Conservation (phyloP, 192 early-diverging fungal genomes). For the Coemansia sp. region DNA sequence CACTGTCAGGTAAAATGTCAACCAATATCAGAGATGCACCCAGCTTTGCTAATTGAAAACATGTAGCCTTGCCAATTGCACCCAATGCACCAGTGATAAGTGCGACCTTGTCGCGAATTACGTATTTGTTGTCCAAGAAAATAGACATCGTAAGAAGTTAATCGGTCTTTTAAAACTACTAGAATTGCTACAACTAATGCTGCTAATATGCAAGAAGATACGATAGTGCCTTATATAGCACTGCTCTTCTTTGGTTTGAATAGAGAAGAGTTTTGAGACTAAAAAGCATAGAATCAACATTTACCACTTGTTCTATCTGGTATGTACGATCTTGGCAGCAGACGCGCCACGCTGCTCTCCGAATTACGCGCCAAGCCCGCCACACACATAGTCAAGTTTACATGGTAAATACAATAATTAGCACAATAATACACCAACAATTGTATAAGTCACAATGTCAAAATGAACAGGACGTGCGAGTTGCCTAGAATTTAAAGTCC, state of each 20-base stretch:
- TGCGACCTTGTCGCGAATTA: conserved; percentile 30
- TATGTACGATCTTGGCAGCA: not conserved
- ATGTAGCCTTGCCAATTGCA: conserved; percentile 29
- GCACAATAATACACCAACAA: not conserved
- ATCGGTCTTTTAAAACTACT: not conserved
- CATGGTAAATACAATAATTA: not conserved
- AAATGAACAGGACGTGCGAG: not conserved
- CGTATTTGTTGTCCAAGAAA: not conserved
- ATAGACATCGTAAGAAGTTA: not conserved
- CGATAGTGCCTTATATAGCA: not conserved
- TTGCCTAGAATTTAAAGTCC: conserved; percentile 46
- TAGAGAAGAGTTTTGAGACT: not conserved
- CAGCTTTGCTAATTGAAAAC: conserved; percentile 12
- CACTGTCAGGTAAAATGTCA: conserved; percentile 13
- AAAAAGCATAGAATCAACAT: not conserved
- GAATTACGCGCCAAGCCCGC: not conserved
- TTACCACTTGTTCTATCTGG: not conserved
- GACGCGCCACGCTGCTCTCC: not conserved
- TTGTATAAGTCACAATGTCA: not conserved
- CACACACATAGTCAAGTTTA: not conserved
- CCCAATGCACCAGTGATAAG: conserved; percentile 48
- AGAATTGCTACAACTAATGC: not conserved
- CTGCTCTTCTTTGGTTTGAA: not conserved
- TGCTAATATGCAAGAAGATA: not conserved
- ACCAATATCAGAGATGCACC: conserved; percentile 35